Evolutionary conservation across 345 rosid genomes (phyloP).

Genomic region (Rhodamnia rubescens): DNA sequence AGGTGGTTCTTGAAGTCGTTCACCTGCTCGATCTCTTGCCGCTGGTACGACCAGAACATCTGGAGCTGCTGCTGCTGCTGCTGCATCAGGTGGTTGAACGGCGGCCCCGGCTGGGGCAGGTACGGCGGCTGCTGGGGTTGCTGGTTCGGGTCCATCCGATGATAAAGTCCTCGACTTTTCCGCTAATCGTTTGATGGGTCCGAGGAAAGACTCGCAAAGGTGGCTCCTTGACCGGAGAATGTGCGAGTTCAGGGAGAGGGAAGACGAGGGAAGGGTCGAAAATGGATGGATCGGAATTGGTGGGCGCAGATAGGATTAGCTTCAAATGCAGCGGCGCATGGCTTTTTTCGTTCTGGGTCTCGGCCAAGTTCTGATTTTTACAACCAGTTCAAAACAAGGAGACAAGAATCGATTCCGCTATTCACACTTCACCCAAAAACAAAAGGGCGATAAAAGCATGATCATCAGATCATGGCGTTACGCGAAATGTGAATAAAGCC

Average conservation of each 20-base stretch:
- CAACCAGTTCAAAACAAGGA: background rate
- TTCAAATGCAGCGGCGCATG: background rate
- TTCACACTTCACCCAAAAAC: background rate
- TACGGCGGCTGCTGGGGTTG: slow-evolving; percentile 49
- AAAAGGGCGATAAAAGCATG: background rate
- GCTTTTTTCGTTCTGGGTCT: background rate
- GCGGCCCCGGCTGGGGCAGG: slow-evolving; percentile 29
- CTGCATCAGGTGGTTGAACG: slow-evolving; percentile 73
- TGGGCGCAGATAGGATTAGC: background rate
- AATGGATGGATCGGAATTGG: background rate
- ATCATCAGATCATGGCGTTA: background rate
- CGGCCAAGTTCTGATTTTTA: background rate
- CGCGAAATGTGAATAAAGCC: background rate
- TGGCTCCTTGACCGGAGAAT: background rate
- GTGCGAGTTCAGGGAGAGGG: background rate
- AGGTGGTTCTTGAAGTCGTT: slow-evolving; percentile 96
- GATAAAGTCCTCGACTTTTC: slow-evolving; percentile 13
- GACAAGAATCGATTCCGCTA: background rate
- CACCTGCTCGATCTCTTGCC: slow-evolving; percentile 84
- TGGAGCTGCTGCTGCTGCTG: slow-evolving; percentile 90
- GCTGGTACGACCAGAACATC: slow-evolving; percentile 84
- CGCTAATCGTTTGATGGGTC: background rate
- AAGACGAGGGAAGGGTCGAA: background rate
- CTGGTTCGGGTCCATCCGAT: slow-evolving; percentile 2
- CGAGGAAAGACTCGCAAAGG: background rate